Evolutionary conservation across 805 yeast genomes (phyloP).

Genomic region (Myxozyma melibiosi): DNA sequence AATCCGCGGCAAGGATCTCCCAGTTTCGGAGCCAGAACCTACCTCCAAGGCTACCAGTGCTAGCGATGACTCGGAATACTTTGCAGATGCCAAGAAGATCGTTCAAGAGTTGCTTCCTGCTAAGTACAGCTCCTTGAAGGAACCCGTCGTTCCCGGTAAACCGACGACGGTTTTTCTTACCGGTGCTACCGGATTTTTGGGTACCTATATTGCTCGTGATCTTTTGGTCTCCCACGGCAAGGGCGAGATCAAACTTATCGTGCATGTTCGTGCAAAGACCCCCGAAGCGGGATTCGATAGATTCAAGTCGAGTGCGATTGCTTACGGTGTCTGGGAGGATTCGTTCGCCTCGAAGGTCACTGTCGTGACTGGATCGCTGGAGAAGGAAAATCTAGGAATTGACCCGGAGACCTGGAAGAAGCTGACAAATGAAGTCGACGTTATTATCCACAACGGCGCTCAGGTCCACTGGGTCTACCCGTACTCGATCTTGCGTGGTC

Average conservation of each 20-base stretch:
- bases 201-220: slow-evolving; percentile 83
- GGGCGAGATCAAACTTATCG: slow-evolving; percentile 61
- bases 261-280: slow-evolving; percentile 87
- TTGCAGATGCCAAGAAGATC: slow-evolving; percentile 68
- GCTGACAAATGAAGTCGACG: slow-evolving; percentile 67
- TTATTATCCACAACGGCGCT: slow-evolving; percentile 94
- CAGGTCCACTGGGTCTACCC: slow-evolving; percentile 99
- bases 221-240: slow-evolving; percentile 48
- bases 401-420: slow-evolving; percentile 56
- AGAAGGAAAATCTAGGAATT: slow-evolving; percentile 73
- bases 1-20: slow-evolving; percentile 53
- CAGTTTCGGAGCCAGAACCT: background rate
- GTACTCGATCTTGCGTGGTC: slow-evolving; percentile 83
- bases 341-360: slow-evolving; percentile 59
- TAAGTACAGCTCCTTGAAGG: slow-evolving; percentile 51
- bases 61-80: slow-evolving; percentile 52
- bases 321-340: slow-evolving; percentile 81
- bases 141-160: slow-evolving; percentile 42
- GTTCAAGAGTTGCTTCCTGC: slow-evolving; percentile 48
- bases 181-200: slow-evolving; percentile 96
- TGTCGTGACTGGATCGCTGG: slow-evolving; percentile 81
- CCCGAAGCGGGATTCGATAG: slow-evolving; percentile 73
- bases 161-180: slow-evolving; percentile 75
- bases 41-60: background rate
- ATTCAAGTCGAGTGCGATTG: slow-evolving; percentile 68